phyloP scores from a whole-genome alignment of 805 yeast genomes.

The Ogataea minuta region DNA sequence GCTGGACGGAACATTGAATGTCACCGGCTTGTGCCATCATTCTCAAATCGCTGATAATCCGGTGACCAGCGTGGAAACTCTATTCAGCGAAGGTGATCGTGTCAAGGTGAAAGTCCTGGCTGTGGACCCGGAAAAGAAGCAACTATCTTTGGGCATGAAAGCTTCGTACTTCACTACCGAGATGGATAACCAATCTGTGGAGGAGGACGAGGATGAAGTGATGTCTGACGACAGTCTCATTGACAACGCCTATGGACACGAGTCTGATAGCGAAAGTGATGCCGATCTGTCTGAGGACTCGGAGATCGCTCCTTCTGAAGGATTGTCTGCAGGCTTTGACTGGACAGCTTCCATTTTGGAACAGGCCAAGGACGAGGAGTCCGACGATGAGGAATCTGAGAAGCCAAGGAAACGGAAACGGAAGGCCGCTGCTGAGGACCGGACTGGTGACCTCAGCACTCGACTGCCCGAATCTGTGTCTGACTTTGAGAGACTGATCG shows the following conservation, averaged over 20 bases:
- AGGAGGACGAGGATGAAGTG: conserved; percentile 32
- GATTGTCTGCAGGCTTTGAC: conserved; percentile 86
- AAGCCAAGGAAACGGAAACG: conserved; percentile 43
- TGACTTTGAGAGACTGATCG: conserved; percentile 88
- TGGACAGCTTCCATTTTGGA: conserved; percentile 93
- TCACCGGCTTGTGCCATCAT: conserved; percentile 86
- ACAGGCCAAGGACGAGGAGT: conserved; percentile 62
- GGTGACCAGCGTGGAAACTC: conserved; percentile 53
- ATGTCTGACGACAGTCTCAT: conserved; percentile 26
- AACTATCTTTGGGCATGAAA: conserved; percentile 87
- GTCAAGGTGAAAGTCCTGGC: conserved; percentile 81
- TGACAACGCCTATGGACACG: conserved; percentile 34
- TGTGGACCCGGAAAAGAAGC: conserved; percentile 63
- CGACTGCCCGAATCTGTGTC: conserved; percentile 87
- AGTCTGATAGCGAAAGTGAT: conserved; percentile 24
- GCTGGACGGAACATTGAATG: conserved; percentile 67
- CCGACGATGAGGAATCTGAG: conserved; percentile 47
- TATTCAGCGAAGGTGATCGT: conserved; percentile 86
- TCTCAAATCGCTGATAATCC: conserved; percentile 75
- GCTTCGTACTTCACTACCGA: conserved; percentile 72
- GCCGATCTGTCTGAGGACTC: conserved; percentile 24
- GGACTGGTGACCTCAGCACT: conserved; percentile 78
- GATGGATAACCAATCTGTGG: conserved; percentile 32
- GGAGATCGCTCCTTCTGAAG: conserved; percentile 38
- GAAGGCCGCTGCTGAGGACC: conserved; percentile 58